These are phyloP conservation scores for Cruciata laevipes DNA, from an alignment of 257 asterid genomes.

Conservation along the genomic window DNA sequence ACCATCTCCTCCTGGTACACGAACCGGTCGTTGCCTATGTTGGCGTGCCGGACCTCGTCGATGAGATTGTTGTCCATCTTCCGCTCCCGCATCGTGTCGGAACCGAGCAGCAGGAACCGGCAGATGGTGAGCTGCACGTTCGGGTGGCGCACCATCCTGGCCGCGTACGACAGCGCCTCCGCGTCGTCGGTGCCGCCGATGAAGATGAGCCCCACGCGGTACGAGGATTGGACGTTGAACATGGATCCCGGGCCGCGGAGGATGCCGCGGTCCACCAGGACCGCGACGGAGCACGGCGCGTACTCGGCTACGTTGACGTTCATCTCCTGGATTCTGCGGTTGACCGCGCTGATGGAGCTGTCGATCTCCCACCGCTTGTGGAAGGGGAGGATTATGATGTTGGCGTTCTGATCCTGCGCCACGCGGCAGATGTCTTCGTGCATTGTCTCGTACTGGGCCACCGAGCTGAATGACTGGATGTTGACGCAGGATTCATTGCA, in stretches of 20 bases:
- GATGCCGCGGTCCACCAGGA: slow-evolving; percentile 56
- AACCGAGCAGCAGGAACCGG: slow-evolving; percentile 56
- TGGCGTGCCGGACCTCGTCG: slow-evolving; percentile 51
- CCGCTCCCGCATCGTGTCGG: slow-evolving; percentile 53
- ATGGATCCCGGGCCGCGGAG: slow-evolving; percentile 38
- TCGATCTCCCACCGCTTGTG: slow-evolving; percentile 79
- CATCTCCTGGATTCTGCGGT: slow-evolving; percentile 43
- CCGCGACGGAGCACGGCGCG: slow-evolving; percentile 68
- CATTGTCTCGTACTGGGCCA: slow-evolving; percentile 42
- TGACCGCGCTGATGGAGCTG: slow-evolving; percentile 49
- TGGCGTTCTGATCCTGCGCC: slow-evolving; percentile 49
- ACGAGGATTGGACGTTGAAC: slow-evolving; percentile 38
- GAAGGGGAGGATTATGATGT: slow-evolving; percentile 54
- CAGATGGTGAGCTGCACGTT: slow-evolving; percentile 49
- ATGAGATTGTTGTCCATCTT: slow-evolving; percentile 45
- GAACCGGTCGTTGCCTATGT: slow-evolving; percentile 46
- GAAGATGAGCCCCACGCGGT: slow-evolving; percentile 51
- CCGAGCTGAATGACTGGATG: slow-evolving; percentile 44
- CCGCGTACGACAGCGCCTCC: slow-evolving; percentile 61
- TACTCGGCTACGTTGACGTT: slow-evolving; percentile 45
- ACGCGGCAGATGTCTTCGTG: slow-evolving; percentile 58
- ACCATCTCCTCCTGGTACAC: slow-evolving; percentile 63
- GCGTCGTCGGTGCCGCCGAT: slow-evolving; percentile 76
- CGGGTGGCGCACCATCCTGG: slow-evolving; percentile 51
- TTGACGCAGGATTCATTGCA: slow-evolving; percentile 47